phyloP scores from a whole-genome alignment of 2,329 filamentous ascomycete genomes.

The Alternaria burnsii region DNA sequence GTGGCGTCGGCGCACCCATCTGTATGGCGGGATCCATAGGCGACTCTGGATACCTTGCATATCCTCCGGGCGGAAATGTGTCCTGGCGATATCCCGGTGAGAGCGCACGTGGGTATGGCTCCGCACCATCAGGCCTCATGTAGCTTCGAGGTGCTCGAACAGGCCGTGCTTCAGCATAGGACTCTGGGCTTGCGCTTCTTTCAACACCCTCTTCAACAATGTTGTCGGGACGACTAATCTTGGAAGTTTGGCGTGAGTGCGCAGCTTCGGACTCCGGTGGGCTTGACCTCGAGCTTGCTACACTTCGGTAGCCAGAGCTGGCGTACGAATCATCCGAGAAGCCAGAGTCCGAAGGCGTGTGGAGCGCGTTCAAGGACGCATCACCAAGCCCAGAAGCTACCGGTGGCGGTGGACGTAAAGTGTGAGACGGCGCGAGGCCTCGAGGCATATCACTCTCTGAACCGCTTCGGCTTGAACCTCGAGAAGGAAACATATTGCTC shows the following conservation, averaged over 20 bases:
- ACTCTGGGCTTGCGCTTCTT: conserved; percentile 43
- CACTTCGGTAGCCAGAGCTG: conserved; percentile 46
- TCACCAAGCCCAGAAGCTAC: conserved; percentile 31
- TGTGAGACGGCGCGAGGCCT: conserved; percentile 10
- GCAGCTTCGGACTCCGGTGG: conserved; percentile 48
- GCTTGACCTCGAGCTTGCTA: conserved; percentile 50
- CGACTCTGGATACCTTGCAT: conserved; percentile 44
- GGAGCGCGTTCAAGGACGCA: conserved; percentile 38
- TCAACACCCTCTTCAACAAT: conserved; percentile 33
- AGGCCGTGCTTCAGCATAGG: conserved; percentile 31
- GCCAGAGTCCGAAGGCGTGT: conserved; percentile 52
- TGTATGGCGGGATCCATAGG: conserved; percentile 54
- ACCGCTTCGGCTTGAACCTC: conserved; percentile 35
- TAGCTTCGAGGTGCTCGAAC: conserved; percentile 31
- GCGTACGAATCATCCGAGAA: conserved; percentile 51
- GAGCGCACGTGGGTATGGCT: conserved; percentile 30
- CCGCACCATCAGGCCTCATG: conserved; percentile 31
- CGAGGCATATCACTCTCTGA: conserved; percentile 20
- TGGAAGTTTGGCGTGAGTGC: conserved; percentile 46
- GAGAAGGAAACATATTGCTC: conserved; percentile 33
- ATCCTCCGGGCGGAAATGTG: conserved; percentile 13
- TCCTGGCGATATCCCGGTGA: conserved; percentile 26
- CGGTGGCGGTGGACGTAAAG: conserved; percentile 35
- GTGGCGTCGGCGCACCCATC: conserved; percentile 36
- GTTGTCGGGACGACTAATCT: conserved; percentile 34